A percentile compares a stretch with the other conserved stretches of the same genome.
Evolutionary conservation across 2,329 filamentous ascomycete species (phyloP).

Genomic region (Pseudomassariella vexata): DNA sequence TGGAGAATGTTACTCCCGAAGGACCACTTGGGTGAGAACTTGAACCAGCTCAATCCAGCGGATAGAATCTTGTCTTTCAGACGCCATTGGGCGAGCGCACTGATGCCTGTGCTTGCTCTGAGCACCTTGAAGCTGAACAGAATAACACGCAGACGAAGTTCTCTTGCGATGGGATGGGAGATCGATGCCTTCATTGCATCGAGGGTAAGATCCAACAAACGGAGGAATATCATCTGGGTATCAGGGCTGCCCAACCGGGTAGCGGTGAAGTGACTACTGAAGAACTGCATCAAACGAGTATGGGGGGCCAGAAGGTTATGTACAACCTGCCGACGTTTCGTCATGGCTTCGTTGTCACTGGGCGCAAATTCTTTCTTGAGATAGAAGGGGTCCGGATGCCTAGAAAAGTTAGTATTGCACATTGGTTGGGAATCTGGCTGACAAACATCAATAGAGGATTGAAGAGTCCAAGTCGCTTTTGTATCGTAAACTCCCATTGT

Average conservation of each 20-base stretch:
- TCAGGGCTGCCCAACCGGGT: slow-evolving; percentile 80
- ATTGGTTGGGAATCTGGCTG: not conserved
- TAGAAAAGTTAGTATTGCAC: slow-evolving; percentile 27
- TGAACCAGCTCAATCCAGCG: slow-evolving; percentile 86
- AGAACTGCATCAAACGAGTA: slow-evolving; percentile 77
- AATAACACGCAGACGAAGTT: slow-evolving; percentile 85
- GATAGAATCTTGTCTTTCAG: slow-evolving; percentile 87
- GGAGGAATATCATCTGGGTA: slow-evolving; percentile 73
- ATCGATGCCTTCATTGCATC: slow-evolving; percentile 65
- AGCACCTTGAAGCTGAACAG: slow-evolving; percentile 77
- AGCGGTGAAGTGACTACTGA: slow-evolving; percentile 92
- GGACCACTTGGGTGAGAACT: slow-evolving; percentile 77
- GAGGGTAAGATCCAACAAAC: slow-evolving; percentile 74
- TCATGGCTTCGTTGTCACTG: slow-evolving; percentile 70
- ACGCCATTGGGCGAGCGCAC: slow-evolving; percentile 64
- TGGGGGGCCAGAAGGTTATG: slow-evolving; percentile 85
- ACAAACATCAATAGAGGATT: slow-evolving; percentile 59
- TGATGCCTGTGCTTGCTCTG: slow-evolving; percentile 62
- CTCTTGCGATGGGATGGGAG: slow-evolving; percentile 80
- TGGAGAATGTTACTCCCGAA: slow-evolving; percentile 93
- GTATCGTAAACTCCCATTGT: slow-evolving; percentile 83
- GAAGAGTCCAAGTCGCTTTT: slow-evolving; percentile 76
- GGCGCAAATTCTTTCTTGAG: slow-evolving; percentile 88
- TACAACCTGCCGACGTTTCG: slow-evolving; percentile 69
- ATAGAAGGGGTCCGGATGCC: slow-evolving; percentile 82